Base-by-base conservation (phyloP, 2,329 filamentous ascomycete species). In the Nothophaeocryptopus gaeumannii region DNA sequence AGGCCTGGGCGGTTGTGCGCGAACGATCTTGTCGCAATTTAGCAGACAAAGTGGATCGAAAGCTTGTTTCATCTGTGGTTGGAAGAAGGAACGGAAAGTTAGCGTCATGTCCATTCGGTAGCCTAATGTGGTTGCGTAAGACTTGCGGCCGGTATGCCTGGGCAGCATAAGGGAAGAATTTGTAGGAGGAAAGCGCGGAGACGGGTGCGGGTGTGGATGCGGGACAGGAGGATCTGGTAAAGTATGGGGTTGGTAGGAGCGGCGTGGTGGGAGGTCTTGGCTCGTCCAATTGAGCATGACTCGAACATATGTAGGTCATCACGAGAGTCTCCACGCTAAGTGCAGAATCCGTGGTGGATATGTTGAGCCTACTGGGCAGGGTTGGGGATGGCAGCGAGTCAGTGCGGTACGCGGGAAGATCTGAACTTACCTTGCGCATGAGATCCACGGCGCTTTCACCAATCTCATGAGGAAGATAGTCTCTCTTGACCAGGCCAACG, bases 401-500 rank as follows among this genome's bases (percentile, higher is more conserved):
- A 32, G 33, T 29, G 4, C 33, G 16, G 29, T 26, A 13, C n/a
- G 39, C n/a, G 34, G 38, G 35, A 37, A 26, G 35, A 33, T 26
- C 11, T 32, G 5, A 42, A 69, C 75, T 61, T 70, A 86, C 83
- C 78, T 85, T 88, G 70, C 88, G 80, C 88, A 95, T 95, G 15
- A 85, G 77, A 71, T 91, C 86, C 8, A 95, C 87, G 0, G 88
- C 89, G 10, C 72, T 75, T 67, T 82, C 75, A 10, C 88, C 87
- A 35, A 93, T 74, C 71, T 95, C 88, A 63, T 91, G 85, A 8
- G 82, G 78, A 37, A 95, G 76, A 64, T 92, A 92, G 65, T 93
- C 88, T 59, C 88, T 77, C 79, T 95, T 95, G 49, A 92, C 86
- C 40, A 95, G 73, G 5, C 88, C 88, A 45, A 93, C 84, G 36